phyloP scores from a whole-genome alignment of 139 green algal species.

The Volvox reticuliferus region DNA sequence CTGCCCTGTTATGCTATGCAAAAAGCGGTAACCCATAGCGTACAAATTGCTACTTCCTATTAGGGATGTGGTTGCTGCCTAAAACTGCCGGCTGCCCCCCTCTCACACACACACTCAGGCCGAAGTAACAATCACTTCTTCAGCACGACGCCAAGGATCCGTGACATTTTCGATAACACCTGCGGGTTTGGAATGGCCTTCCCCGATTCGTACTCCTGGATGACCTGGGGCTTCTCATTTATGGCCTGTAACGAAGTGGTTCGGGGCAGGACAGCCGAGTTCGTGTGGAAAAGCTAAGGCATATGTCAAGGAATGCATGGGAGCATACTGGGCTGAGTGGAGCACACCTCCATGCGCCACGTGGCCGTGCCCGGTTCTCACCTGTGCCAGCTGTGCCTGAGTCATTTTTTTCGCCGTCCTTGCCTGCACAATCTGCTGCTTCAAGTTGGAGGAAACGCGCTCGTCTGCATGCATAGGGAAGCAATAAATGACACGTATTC shows the following conservation, averaged over 20 bases:
- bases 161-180: slow-evolving; percentile 92
- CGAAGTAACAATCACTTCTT: slow-evolving; percentile 20
- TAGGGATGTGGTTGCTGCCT: too few species aligned
- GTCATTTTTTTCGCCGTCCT: slow-evolving; percentile 97
- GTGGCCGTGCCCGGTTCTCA: slow-evolving; percentile 18
- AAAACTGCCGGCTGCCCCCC: too few species aligned
- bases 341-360: too few species aligned
- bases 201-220: slow-evolving; percentile 95
- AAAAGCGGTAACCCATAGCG: too few species aligned
- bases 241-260: slow-evolving; percentile 76
- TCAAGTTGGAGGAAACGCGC: slow-evolving; percentile 92
- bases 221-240: slow-evolving; percentile 97
- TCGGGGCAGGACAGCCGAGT: too few species aligned
- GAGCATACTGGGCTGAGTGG: too few species aligned
- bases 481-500: not conserved
- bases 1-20: too few species aligned
- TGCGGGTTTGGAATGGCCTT: slow-evolving; percentile 98
- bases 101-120: too few species aligned
- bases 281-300: too few species aligned
- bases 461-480: slow-evolving; percentile 71
- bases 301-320: too few species aligned
- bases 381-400: slow-evolving; percentile 92
- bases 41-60: too few species aligned
- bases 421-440: slow-evolving; percentile 93
- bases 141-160: slow-evolving; percentile 72